These are phyloP conservation scores for Xanthoparmelia taractica DNA, from an alignment of 495 filamentous ascomycete genomes.

Conservation along the genomic window DNA sequence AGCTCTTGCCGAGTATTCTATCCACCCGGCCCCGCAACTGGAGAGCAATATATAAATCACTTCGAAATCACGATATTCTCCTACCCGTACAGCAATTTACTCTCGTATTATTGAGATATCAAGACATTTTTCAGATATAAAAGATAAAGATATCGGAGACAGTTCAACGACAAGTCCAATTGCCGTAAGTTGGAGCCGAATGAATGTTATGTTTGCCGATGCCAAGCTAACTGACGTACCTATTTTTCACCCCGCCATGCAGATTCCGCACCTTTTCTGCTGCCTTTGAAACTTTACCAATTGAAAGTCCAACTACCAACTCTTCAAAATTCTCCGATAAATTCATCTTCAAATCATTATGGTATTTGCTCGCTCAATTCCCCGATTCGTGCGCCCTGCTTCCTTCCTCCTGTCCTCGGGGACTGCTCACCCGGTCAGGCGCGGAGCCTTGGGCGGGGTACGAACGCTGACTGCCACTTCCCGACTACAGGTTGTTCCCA, in stretches of 20 bases:
- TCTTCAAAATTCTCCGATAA: background rate
- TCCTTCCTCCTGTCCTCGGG: conserved; percentile 45
- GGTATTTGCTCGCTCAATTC: conserved; percentile 61
- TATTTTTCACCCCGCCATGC: too few species aligned
- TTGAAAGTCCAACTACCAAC: background rate
- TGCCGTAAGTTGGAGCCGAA: background rate
- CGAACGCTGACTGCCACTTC: conserved; percentile 36
- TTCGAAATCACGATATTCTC: too few species aligned
- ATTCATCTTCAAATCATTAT: conserved; percentile 42
- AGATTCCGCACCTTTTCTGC: too few species aligned
- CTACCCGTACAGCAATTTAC: too few species aligned
- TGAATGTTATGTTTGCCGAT: too few species aligned
- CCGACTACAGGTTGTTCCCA: conserved; percentile 25
- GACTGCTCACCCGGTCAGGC: conserved; percentile 26
- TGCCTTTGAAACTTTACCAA: background rate
- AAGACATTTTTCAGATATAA: too few species aligned
- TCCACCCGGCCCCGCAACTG: background rate
- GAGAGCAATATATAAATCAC: too few species aligned
- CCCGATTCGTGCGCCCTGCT: conserved; percentile 51
- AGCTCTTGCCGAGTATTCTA: background rate
- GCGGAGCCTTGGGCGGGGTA: conserved; percentile 33
- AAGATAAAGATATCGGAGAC: too few species aligned
- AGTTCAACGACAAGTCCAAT: background rate
- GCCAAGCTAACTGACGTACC: too few species aligned
- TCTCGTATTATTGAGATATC: too few species aligned